Conservation (phyloP, 2,329 filamentous ascomycete species). For the Aspergillus clavatus region DNA sequence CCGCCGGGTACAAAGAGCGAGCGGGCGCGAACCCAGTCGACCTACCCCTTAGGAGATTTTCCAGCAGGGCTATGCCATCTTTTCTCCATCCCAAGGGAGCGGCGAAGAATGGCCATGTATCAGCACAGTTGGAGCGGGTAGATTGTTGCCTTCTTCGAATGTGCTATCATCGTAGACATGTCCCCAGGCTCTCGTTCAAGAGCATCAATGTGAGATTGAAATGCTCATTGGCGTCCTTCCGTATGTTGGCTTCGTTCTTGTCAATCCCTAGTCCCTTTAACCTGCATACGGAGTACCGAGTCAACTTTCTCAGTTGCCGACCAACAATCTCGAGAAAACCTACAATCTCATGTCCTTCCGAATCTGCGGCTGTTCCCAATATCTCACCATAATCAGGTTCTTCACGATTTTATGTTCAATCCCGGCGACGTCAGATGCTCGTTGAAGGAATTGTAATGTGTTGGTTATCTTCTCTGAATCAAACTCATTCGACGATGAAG, state of each 20-base stretch:
- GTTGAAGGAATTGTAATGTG: slow-evolving; percentile 43
- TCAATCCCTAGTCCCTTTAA: slow-evolving; percentile 26
- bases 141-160: background rate
- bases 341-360: slow-evolving; percentile 31
- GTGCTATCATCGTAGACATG: slow-evolving; percentile 34
- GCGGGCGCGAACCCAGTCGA: too few species aligned
- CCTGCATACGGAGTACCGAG: slow-evolving; percentile 16
- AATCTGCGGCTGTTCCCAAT: slow-evolving; percentile 36
- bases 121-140: background rate
- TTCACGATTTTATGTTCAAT: slow-evolving; percentile 46
- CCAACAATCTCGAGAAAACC: slow-evolving; percentile 11
- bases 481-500: slow-evolving; percentile 32
- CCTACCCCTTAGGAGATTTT: too few species aligned
- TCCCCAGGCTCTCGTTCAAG: slow-evolving; percentile 46
- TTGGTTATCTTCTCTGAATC: slow-evolving; percentile 39
- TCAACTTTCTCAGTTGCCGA: slow-evolving; percentile 16
- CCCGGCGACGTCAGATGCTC: slow-evolving; percentile 36
- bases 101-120: background rate
- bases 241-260: slow-evolving; percentile 25
- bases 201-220: slow-evolving; percentile 43
- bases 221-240: slow-evolving; percentile 35
- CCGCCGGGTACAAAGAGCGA: too few species aligned
- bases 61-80: too few species aligned
- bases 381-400: slow-evolving; percentile 42
- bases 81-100: background rate